Evolutionary conservation across 352 stramenopile genomes (phyloP).

Genomic region (Pythium scleroteichum): DNA sequence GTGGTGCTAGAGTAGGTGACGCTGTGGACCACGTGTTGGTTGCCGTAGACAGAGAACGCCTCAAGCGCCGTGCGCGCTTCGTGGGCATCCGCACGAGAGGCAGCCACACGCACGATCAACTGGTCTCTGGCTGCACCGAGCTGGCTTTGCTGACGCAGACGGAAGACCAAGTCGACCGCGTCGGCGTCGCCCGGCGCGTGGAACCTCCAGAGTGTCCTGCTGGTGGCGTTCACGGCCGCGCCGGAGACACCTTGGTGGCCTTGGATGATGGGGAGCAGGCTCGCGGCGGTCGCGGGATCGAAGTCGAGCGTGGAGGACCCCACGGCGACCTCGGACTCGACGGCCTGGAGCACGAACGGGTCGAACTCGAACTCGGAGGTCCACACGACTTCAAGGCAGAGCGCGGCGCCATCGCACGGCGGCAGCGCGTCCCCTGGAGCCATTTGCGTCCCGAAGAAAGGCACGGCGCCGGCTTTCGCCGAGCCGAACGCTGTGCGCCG

Average conservation of each 20-base stretch:
- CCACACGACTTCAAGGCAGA: constrained; percentile 35
- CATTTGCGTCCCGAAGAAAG: constrained; percentile 11
- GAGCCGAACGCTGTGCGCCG: constrained; percentile 23
- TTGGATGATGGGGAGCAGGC: constrained; percentile 26
- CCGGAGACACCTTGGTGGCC: constrained; percentile 1
- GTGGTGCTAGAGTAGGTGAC: constrained; percentile 10
- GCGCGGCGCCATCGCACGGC: constrained; percentile 7
- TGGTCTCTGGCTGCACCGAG: constrained; percentile 29
- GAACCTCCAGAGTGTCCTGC: constrained; percentile 35
- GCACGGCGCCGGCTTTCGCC: background rate
- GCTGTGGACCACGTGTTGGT: constrained; percentile 23
- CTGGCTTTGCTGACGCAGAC: constrained; percentile 38
- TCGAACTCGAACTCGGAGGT: constrained; percentile 34
- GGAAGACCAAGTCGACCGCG: constrained; percentile 34
- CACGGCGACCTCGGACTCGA: constrained; percentile 23
- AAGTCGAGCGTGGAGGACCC: constrained; percentile 25
- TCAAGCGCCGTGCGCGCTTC: constrained; percentile 21
- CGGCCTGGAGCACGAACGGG: constrained; percentile 33
- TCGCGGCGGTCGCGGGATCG: background rate
- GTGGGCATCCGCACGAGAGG: constrained; percentile 6
- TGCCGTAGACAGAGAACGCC: constrained; percentile 35
- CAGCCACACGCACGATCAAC: constrained; percentile 32
- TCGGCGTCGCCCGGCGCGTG: background rate
- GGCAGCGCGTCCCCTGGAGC: background rate
- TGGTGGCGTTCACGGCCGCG: background rate